phyloP scores from a whole-genome alignment of 768 basidiomycete genomes.

The Russula vinacea region DNA sequence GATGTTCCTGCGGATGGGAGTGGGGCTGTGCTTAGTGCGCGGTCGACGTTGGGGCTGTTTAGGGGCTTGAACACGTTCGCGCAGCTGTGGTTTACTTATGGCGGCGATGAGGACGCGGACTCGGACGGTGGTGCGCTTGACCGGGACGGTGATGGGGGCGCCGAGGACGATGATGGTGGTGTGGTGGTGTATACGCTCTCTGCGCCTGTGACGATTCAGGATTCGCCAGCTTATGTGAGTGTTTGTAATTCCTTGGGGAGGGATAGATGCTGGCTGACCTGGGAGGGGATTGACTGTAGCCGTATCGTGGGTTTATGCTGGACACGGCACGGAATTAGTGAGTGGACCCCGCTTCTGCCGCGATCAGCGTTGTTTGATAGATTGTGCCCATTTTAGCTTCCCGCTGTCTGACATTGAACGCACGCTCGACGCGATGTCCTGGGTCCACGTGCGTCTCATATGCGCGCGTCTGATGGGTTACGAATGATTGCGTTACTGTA shows the following conservation, averaged over 20 bases:
- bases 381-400: not conserved
- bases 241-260: not conserved
- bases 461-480: not conserved
- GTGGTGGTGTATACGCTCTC: slow-evolving; percentile 40
- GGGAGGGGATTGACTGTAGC: slow-evolving; percentile 39
- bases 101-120: not conserved
- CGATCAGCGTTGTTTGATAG: not conserved
- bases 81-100: slow-evolving; percentile 47
- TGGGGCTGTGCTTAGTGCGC: slow-evolving; percentile 42
- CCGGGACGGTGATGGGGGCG: not conserved
- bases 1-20: slow-evolving; percentile 40
- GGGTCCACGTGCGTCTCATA: slow-evolving; percentile 27
- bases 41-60: slow-evolving; percentile 48
- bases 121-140: too few relatives aligned
- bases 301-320: slow-evolving; percentile 74
- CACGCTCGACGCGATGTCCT: slow-evolving; percentile 19
- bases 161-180: not conserved
- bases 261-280: not conserved
- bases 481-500: slow-evolving; percentile 25
- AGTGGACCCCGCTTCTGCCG: slow-evolving; percentile 31
- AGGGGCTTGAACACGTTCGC: slow-evolving; percentile 56
- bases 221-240: slow-evolving; percentile 49
- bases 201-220: slow-evolving; percentile 44
- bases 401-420: slow-evolving; percentile 16
- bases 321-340: slow-evolving; percentile 72